These are phyloP conservation scores for Phytomonas sp. DNA, from an alignment of 208 protist genomes.

Conservation along the genomic window DNA sequence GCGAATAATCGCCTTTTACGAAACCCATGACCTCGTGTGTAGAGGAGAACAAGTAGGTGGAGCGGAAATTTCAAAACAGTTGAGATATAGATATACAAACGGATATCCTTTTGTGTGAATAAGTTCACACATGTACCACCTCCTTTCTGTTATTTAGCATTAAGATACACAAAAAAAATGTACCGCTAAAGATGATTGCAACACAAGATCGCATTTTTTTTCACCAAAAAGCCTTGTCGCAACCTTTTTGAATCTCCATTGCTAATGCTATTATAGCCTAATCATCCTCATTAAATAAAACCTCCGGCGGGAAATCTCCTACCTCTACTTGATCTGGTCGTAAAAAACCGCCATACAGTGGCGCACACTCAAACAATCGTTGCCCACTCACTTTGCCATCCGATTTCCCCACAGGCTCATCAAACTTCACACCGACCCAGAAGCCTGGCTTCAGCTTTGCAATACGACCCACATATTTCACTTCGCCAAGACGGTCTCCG, in stretches of 20 bases:
- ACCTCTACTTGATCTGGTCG: conserved; percentile 83
- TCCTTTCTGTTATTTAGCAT: neutral
- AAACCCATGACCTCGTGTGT: neutral
- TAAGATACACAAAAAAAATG: neutral
- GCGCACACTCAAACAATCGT: conserved; percentile 79
- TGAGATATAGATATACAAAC: neutral
- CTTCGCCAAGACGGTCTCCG: conserved; percentile 73
- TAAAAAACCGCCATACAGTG: conserved; percentile 78
- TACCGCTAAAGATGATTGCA: neutral
- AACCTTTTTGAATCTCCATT: conserved; percentile 1
- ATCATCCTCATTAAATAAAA: conserved; percentile 27
- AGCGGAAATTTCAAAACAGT: neutral
- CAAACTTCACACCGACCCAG: conserved; percentile 91
- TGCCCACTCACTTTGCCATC: conserved; percentile 89
- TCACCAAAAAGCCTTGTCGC: neutral
- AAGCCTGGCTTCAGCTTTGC: conserved; percentile 76
- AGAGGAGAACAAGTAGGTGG: neutral
- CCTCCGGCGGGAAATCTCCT: conserved; percentile 86
- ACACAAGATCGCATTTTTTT: neutral
- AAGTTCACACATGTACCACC: neutral
- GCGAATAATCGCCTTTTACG: neutral
- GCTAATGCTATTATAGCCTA: conserved; percentile 3
- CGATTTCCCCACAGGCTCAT: conserved; percentile 93
- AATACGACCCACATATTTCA: conserved; percentile 84
- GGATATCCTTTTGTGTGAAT: neutral